Evolutionary conservation across 1,284 basidiomycete species (phyloP), one percentile per base, ranked within the genome.

Genomic region (Cerioporus squamosus): DNA sequence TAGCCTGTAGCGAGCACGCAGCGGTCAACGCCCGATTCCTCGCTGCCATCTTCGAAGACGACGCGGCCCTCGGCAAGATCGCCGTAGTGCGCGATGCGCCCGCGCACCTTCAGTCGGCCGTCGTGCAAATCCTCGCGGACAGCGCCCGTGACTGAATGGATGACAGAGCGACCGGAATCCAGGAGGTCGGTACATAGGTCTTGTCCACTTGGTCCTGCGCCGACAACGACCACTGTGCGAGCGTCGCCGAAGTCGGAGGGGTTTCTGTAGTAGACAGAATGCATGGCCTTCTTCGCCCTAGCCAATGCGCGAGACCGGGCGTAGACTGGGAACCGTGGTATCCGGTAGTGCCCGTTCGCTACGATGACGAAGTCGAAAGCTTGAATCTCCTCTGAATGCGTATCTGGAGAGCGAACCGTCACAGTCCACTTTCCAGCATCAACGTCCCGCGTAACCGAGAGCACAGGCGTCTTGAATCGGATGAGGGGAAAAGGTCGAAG

Each of bases 1-100:
- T 88, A 93, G 7, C 91, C 91, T 6, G 91, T 93, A 2, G 89
- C 91, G 10, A 93, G 74, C 49, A 92, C 83, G 61, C 82, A 84
- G 56, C 82, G 74, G 62, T 87, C 84, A 51, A 93, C 76, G 4
- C 75, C 77, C 33, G 71, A 65, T 68, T 90, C 86, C 9, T 70
- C 66, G 3, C 80, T 75, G 1, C 83, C 86, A 59, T 88, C 87
- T 59, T 81, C 82, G 66, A 91, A 90, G 23, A 77, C 66, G 9
- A 88, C 84, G 45, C 73, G 72, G 4, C 82, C 83, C 31, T 74
- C 65, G 1, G 74, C 70, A 20, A 70, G 73, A 65, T 85, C 65
- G 6, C 66, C 59, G 56, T 71, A 82, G 49, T 72, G 72, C 15
- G 74, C 68, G 17, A 84, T 74, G 10, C 75, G 75, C 0, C 78